Conservation (phyloP, 306 rosid species). For the Hippophae rhamnoides region DNA sequence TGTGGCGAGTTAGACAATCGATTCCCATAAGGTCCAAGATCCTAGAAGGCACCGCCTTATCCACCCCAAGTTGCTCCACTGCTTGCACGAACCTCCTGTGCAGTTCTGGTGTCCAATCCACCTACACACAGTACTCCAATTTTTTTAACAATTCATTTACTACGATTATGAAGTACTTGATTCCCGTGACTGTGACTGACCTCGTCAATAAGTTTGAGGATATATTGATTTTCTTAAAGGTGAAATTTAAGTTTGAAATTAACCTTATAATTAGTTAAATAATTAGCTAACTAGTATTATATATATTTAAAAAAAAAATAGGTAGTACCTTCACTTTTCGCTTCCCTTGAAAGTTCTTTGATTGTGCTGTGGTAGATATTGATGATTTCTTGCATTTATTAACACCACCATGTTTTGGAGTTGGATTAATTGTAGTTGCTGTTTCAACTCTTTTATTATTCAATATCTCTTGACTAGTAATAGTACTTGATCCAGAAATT, state of each 20-base stretch:
- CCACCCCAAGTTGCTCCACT: conserved; percentile 91
- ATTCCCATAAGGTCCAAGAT: conserved; percentile 94
- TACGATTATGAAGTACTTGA: too few species aligned
- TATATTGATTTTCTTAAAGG: too few species aligned
- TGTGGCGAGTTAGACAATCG: conserved; percentile 92
- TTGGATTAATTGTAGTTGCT: not conserved
- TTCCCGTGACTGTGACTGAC: too few species aligned
- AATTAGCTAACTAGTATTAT: not conserved
- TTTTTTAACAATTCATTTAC: too few species aligned
- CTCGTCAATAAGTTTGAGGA: too few species aligned
- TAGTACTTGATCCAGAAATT: conserved; percentile 14
- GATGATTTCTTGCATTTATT: conserved; percentile 46
- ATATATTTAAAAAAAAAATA: not conserved
- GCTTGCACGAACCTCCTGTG: conserved; percentile 89
- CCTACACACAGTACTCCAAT: conserved; percentile 26
- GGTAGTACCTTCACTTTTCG: conserved; percentile 63
- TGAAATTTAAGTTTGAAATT: too few species aligned
- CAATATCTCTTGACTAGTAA: conserved; percentile 33
- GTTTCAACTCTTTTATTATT: conserved; percentile 33
- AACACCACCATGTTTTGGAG: conserved; percentile 12
- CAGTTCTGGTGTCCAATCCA: conserved; percentile 96
- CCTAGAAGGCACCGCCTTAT: conserved; percentile 93
- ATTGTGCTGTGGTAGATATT: conserved; percentile 22
- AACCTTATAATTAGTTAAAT: too few species aligned
- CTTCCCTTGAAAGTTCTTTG: conserved; percentile 61